Conservation (phyloP, 768 basidiomycete genomes). For the Hericium rajendrae region DNA sequence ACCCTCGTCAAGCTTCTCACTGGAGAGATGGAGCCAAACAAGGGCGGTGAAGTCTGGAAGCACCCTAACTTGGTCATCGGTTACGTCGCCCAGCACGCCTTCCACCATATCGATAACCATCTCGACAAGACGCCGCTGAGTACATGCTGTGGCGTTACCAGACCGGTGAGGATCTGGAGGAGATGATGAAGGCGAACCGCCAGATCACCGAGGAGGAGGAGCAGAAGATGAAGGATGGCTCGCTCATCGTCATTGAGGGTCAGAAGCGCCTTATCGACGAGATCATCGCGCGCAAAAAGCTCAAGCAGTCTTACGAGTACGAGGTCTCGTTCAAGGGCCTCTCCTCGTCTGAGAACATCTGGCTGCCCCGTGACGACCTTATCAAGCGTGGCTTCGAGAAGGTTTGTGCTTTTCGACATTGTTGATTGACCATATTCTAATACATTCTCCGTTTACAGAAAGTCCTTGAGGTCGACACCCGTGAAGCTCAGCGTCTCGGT, state of each 20-base stretch:
- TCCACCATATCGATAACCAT: conserved; percentile 98
- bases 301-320: conserved; percentile 99
- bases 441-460: conserved; percentile 34
- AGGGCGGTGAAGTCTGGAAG: conserved; percentile 97
- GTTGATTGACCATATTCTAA: neutral
- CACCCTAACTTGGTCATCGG: conserved; percentile 99
- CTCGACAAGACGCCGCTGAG: conserved; percentile 98
- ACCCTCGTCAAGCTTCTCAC: conserved; percentile 96
- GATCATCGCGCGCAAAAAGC: conserved; percentile 85
- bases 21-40: conserved; percentile 94
- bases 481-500: conserved; percentile 94
- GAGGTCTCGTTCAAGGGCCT: conserved; percentile 94
- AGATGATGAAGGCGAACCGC: conserved; percentile 86
- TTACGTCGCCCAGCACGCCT: conserved; percentile 97
- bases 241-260: conserved; percentile 77
- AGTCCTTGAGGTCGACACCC: conserved; percentile 94
- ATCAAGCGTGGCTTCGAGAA: conserved; percentile 98
- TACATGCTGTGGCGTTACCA: conserved; percentile 99
- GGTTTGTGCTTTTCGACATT: neutral
- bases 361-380: conserved; percentile 93
- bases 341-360: conserved; percentile 96
- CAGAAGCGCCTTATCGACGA: conserved; percentile 94
- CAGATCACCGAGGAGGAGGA: conserved; percentile 81
- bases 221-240: conserved; percentile 96
- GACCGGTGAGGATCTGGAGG: conserved; percentile 97